These are phyloP conservation scores for Microstegium vimineum DNA, from an alignment of 176 grass and related monocot species.

Conservation along the genomic window DNA sequence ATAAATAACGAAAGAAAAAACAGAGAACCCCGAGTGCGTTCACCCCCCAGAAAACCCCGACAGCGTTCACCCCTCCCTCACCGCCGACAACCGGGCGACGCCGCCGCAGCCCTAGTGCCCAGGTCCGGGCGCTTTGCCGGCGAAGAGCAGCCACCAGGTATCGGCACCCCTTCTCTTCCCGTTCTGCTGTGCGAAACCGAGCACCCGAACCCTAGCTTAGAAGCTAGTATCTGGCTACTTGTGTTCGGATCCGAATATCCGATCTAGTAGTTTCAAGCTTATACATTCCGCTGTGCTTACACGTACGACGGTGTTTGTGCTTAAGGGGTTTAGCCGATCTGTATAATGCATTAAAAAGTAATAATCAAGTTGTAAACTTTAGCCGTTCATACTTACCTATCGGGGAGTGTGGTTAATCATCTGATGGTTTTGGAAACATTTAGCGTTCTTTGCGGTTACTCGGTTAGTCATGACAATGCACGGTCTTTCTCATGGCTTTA, in stretches of 20 bases:
- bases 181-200: neutral
- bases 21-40: too few species aligned
- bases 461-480: neutral
- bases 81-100: neutral
- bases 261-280: too few species aligned
- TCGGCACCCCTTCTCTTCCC: neutral
- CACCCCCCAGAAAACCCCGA: too few species aligned
- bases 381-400: neutral
- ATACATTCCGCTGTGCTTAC: neutral
- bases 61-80: neutral
- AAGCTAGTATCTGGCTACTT: too few species aligned
- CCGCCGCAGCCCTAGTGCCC: neutral
- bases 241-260: too few species aligned
- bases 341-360: neutral
- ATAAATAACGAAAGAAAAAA: too few species aligned
- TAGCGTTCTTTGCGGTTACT: neutral
- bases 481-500: neutral
- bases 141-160: neutral
- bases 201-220: neutral
- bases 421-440: neutral
- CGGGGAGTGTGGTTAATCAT: neutral
- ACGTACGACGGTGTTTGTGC: neutral
- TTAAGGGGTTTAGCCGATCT: neutral
- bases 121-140: neutral
- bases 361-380: neutral